Percentiles rank a stretch among this genome's conserved stretches.
These are phyloP conservation scores for Peterozyma xylosa DNA, from an alignment of 805 yeast genomes.

Conservation along the genomic window DNA sequence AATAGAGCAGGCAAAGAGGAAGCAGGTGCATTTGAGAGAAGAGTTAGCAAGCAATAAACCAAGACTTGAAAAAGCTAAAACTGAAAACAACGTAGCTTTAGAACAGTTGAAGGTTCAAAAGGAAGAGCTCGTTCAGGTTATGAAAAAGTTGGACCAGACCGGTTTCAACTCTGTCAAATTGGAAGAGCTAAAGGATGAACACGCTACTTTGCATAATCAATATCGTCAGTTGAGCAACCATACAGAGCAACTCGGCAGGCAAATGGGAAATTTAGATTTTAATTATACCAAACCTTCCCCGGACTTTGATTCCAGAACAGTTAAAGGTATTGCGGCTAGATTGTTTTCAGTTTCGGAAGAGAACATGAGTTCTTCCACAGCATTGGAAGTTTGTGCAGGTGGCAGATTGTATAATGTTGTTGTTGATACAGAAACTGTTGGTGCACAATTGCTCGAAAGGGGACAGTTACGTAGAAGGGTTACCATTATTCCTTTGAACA, in stretches of 20 bases:
- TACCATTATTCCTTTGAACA: slow-evolving; percentile 87
- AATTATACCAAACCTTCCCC: slow-evolving; percentile 58
- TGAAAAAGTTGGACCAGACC: slow-evolving; percentile 33
- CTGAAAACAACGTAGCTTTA: slow-evolving; percentile 33
- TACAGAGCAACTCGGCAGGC: slow-evolving; percentile 49
- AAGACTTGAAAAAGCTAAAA: slow-evolving; percentile 44
- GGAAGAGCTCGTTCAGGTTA: slow-evolving; percentile 27
- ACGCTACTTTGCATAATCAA: slow-evolving; percentile 34
- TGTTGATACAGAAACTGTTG: slow-evolving; percentile 81
- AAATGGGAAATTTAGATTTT: slow-evolving; percentile 70
- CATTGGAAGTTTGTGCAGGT: slow-evolving; percentile 92
- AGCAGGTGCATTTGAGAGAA: slow-evolving; percentile 45
- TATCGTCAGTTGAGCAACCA: slow-evolving; percentile 36
- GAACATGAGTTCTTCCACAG: slow-evolving; percentile 59
- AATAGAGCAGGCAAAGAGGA: slow-evolving; percentile 53
- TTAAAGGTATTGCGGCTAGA: slow-evolving; percentile 88
- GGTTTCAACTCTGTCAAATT: slow-evolving; percentile 51
- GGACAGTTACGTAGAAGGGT: slow-evolving; percentile 78
- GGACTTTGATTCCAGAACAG: slow-evolving; percentile 51
- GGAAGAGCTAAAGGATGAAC: slow-evolving; percentile 36
- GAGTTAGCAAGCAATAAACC: slow-evolving; percentile 40
- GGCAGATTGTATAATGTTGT: slow-evolving; percentile 83
- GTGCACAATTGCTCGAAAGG: slow-evolving; percentile 70
- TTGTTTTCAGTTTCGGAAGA: slow-evolving; percentile 57
- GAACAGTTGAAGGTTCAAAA: slow-evolving; percentile 36